Evolutionary conservation across 2,329 filamentous ascomycete species (phyloP).

Genomic region (Pestalotiopsis sp.): DNA sequence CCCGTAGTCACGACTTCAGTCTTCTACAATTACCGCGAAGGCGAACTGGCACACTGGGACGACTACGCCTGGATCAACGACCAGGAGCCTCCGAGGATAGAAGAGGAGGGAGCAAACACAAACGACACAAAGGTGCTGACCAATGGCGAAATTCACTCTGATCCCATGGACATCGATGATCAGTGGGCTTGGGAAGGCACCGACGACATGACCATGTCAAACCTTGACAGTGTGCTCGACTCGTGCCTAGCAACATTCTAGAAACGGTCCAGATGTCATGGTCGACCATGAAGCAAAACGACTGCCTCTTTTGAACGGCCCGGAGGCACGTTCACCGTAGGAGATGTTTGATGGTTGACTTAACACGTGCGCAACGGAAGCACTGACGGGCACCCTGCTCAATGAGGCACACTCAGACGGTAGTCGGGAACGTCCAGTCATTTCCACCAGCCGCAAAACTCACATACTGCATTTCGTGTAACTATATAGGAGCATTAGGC

Average conservation of each 20-base stretch:
- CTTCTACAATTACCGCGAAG: conserved; percentile 71
- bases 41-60: conserved; percentile 69
- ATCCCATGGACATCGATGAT: conserved; percentile 62
- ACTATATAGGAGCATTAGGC: background rate
- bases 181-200: conserved; percentile 62
- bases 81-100: conserved; percentile 26
- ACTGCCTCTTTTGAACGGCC: background rate
- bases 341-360: background rate
- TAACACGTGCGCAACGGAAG: too few species aligned
- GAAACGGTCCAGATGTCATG: conserved; percentile 16
- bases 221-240: conserved; percentile 59
- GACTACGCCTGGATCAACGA: conserved; percentile 58
- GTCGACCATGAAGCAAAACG: background rate
- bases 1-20: conserved; percentile 74
- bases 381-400: background rate
- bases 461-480: background rate
- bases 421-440: background rate
- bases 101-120: conserved; percentile 33
- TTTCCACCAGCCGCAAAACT: background rate
- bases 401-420: background rate
- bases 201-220: conserved; percentile 49
- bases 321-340: background rate
- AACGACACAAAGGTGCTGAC: conserved; percentile 38
- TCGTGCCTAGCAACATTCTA: conserved; percentile 51
- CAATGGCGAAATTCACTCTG: conserved; percentile 49